phyloP scores from a whole-genome alignment of 768 basidiomycete species.

The Mycena indigotica region DNA sequence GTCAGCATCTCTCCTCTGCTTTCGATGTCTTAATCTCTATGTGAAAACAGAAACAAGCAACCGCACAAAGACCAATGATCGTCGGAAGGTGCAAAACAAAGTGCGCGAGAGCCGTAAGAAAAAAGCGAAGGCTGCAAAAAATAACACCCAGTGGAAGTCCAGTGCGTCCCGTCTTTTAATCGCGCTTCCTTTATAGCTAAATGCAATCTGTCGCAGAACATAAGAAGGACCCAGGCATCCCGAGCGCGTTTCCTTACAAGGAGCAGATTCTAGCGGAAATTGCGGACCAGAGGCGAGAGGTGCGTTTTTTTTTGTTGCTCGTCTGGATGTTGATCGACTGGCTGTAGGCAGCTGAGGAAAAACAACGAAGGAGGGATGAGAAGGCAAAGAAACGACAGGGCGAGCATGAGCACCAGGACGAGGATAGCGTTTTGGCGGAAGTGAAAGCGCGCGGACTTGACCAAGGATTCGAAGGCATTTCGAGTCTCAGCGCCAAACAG shows the following conservation, averaged over 20 bases:
- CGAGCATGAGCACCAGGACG: slow-evolving; percentile 32
- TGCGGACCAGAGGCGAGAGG: slow-evolving; percentile 75
- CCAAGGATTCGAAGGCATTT: slow-evolving; percentile 51
- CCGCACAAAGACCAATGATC: slow-evolving; percentile 70
- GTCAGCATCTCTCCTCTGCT: slow-evolving; percentile 37
- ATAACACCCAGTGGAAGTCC: slow-evolving; percentile 85
- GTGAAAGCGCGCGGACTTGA: slow-evolving; percentile 43
- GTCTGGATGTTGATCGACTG: not conserved
- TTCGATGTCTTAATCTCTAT: not conserved
- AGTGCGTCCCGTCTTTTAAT: slow-evolving; percentile 51
- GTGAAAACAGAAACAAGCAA: slow-evolving; percentile 77
- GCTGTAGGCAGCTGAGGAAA: slow-evolving; percentile 74
- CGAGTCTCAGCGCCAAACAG: slow-evolving; percentile 46
- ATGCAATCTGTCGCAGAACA: slow-evolving; percentile 51
- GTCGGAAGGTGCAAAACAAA: slow-evolving; percentile 74
- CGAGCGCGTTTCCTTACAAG: slow-evolving; percentile 91
- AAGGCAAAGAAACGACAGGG: slow-evolving; percentile 43
- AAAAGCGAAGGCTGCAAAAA: slow-evolving; percentile 70
- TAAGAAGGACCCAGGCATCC: slow-evolving; percentile 90
- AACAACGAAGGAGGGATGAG: slow-evolving; percentile 63
- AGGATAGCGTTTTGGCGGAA: slow-evolving; percentile 31
- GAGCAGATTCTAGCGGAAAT: slow-evolving; percentile 92
- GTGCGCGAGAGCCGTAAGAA: slow-evolving; percentile 78
- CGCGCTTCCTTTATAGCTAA: not conserved
- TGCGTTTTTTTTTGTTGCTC: slow-evolving; percentile 35